phyloP scores from a whole-genome alignment of 2,329 filamentous ascomycete species.

The Aspergillus terreus region DNA sequence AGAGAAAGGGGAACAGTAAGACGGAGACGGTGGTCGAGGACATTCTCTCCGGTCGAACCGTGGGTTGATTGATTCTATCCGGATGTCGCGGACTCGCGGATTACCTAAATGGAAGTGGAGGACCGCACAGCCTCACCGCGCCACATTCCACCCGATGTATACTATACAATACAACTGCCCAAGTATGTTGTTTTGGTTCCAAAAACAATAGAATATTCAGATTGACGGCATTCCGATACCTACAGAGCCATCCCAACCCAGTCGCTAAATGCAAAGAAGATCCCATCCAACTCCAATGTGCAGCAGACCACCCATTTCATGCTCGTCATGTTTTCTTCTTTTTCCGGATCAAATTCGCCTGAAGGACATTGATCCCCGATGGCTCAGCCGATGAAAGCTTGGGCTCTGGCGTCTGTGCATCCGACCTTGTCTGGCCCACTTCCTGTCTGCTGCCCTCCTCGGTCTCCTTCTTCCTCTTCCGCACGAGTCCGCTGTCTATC shows the following conservation, averaged over 20 bases:
- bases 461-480: slow-evolving; percentile 37
- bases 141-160: too few relatives aligned
- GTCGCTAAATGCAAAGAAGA: background rate
- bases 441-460: slow-evolving; percentile 7
- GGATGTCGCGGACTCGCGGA: too few relatives aligned
- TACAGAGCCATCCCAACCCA: too few relatives aligned
- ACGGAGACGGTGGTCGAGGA: slow-evolving; percentile 4
- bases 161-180: too few relatives aligned
- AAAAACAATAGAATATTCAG: too few relatives aligned
- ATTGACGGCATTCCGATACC: too few relatives aligned
- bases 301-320: background rate
- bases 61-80: too few relatives aligned
- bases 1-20: background rate
- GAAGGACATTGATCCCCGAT: slow-evolving; percentile 35
- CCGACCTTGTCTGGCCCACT: background rate
- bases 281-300: slow-evolving; percentile 2
- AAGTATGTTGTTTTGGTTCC: too few relatives aligned
- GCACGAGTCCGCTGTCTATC: slow-evolving; percentile 29
- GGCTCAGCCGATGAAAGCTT: slow-evolving; percentile 5
- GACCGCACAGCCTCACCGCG: too few relatives aligned
- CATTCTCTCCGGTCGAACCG: slow-evolving; percentile 5
- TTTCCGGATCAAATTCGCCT: slow-evolving; percentile 35
- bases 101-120: too few relatives aligned
- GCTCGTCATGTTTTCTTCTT: slow-evolving; percentile 35
- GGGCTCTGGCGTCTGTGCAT: slow-evolving; percentile 5